Evolutionary conservation across 768 basidiomycete species (phyloP).

Genomic region (Leccinellum luteum): DNA sequence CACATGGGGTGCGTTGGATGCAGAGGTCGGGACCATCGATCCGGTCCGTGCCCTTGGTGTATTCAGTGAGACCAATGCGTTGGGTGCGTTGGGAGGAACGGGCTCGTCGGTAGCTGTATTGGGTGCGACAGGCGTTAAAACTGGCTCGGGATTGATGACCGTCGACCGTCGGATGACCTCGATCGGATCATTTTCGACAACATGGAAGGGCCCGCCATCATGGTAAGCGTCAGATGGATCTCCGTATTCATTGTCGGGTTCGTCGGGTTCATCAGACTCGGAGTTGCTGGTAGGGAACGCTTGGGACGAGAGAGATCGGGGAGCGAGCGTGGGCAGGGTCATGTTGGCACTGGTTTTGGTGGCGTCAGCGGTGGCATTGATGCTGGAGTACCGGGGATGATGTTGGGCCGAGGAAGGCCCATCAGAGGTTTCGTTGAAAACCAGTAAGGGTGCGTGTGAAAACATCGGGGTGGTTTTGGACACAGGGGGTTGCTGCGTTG

Average conservation of each 20-base stretch:
- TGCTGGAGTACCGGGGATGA: neutral
- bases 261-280: neutral
- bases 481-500: no score
- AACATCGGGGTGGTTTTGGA: neutral
- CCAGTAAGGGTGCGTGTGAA: neutral
- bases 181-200: slow-evolving; percentile 28
- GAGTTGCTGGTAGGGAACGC: neutral
- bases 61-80: neutral
- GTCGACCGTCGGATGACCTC: slow-evolving; percentile 13
- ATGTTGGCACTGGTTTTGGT: neutral
- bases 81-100: neutral
- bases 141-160: neutral
- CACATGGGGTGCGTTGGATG: slow-evolving; percentile 1
- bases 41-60: neutral
- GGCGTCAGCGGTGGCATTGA: neutral
- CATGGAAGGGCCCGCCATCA: slow-evolving; percentile 15
- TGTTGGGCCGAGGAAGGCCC: neutral
- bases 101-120: neutral
- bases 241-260: slow-evolving; percentile 22
- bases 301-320: neutral
- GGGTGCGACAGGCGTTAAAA: neutral
- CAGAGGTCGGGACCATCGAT: neutral
- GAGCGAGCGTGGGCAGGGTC: neutral
- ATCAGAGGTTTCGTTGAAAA: slow-evolving; percentile 19
- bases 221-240: neutral